Evolutionary conservation across 2,329 filamentous ascomycete genomes (phyloP).

Genomic region (Alternaria panax): DNA sequence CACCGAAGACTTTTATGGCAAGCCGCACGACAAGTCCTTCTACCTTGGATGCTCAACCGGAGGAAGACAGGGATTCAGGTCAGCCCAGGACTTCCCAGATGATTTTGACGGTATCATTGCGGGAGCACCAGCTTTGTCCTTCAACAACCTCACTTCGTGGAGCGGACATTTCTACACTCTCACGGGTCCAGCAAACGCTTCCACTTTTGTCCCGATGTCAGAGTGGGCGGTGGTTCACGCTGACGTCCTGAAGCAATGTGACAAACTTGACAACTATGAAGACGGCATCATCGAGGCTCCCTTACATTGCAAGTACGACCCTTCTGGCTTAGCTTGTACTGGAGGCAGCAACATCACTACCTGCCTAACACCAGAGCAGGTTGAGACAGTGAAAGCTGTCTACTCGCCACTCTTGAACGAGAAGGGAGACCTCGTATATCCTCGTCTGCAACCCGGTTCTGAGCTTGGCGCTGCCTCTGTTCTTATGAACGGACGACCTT

Average conservation of each 20-base stretch:
- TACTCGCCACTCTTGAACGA: conserved; percentile 54
- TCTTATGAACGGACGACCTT: conserved; percentile 53
- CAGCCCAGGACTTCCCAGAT: conserved; percentile 44
- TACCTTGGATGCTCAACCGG: conserved; percentile 50
- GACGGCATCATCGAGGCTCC: conserved; percentile 60
- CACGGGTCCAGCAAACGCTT: conserved; percentile 36
- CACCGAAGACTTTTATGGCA: conserved; percentile 51
- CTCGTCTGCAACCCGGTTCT: conserved; percentile 59
- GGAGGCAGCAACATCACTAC: conserved; percentile 41
- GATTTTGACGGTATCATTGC: conserved; percentile 50
- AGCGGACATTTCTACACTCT: conserved; percentile 41
- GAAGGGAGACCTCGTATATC: conserved; percentile 58
- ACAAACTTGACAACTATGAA: conserved; percentile 56
- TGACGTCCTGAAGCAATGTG: conserved; percentile 59
- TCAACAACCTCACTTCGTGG: conserved; percentile 47
- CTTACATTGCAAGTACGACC: conserved; percentile 54
- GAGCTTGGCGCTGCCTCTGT: conserved; percentile 50
- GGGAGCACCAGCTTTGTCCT: conserved; percentile 44
- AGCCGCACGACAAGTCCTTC: conserved; percentile 51
- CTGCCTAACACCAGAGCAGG: conserved; percentile 57
- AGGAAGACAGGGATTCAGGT: conserved; percentile 48
- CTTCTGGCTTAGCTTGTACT: conserved; percentile 50
- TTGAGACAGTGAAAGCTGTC: conserved; percentile 53
- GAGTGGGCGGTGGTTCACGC: conserved; percentile 53
- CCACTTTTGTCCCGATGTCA: conserved; percentile 49